These are phyloP conservation scores for Caryocar brasiliense DNA, from an alignment of 441 rosid genomes.

Conservation along the genomic window DNA sequence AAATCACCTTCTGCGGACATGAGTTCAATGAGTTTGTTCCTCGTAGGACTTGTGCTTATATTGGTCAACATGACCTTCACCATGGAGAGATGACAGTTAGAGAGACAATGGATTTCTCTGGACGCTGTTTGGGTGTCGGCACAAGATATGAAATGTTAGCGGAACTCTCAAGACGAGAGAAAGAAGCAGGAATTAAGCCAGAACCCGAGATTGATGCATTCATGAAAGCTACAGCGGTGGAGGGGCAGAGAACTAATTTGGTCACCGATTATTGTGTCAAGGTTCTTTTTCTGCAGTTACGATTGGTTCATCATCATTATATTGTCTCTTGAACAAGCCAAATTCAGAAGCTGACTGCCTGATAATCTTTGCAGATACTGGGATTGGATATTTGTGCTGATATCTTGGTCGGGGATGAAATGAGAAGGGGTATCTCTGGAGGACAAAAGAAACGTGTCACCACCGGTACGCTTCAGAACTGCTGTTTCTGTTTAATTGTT, in stretches of 20 bases:
- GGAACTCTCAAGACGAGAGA: slow-evolving; percentile 68
- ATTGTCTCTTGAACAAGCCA: not conserved
- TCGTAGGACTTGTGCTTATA: slow-evolving; percentile 88
- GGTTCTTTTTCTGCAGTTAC: slow-evolving; percentile 28
- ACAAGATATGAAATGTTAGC: slow-evolving; percentile 57
- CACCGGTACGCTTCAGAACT: slow-evolving; percentile 41
- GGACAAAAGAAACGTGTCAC: slow-evolving; percentile 89
- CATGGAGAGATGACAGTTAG: slow-evolving; percentile 88
- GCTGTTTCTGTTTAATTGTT: not conserved
- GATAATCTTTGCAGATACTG: slow-evolving; percentile 45
- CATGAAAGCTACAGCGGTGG: slow-evolving; percentile 76
- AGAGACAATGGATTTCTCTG: slow-evolving; percentile 81
- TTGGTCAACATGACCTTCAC: slow-evolving; percentile 85
- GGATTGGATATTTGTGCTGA: slow-evolving; percentile 84
- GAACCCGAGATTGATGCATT: slow-evolving; percentile 83
- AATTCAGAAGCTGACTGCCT: slow-evolving; percentile 1
- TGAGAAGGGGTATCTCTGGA: slow-evolving; percentile 89
- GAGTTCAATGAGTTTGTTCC: slow-evolving; percentile 75
- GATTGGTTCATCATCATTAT: not conserved
- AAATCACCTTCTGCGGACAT: slow-evolving; percentile 74
- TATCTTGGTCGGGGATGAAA: slow-evolving; percentile 62
- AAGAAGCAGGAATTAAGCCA: slow-evolving; percentile 71
- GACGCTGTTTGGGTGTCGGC: slow-evolving; percentile 86
- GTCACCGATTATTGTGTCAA: slow-evolving; percentile 79
- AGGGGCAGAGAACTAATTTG: slow-evolving; percentile 76